Evolutionary conservation across 2,329 filamentous ascomycete species (phyloP).

Genomic region (Colletotrichum cuscutae): DNA sequence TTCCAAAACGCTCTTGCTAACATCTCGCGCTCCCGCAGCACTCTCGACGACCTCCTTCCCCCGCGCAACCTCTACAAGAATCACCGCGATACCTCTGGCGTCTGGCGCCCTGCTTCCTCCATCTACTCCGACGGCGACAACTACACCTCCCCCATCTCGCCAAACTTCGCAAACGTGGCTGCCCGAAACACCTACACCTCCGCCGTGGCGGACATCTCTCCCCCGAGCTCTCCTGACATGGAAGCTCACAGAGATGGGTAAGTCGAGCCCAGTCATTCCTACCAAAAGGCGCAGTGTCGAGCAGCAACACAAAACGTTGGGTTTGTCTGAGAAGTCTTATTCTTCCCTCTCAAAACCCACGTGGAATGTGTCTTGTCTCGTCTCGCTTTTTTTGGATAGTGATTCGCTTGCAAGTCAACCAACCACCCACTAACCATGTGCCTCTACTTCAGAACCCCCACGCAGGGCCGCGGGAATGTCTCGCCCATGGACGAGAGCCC

Average conservation of each 20-base stretch:
- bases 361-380: background rate
- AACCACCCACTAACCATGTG: conserved; percentile 35
- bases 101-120: conserved; percentile 35
- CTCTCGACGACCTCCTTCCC: conserved; percentile 18
- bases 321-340: background rate
- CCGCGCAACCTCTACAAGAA: conserved; percentile 11
- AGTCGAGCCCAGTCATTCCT: conserved; percentile 41
- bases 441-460: conserved; percentile 18
- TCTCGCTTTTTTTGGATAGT: background rate
- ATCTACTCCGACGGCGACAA: conserved; percentile 27
- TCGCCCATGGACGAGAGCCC: conserved; percentile 63
- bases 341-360: conserved; percentile 28
- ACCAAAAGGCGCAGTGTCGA: background rate
- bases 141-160: conserved; percentile 26
- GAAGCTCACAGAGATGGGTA: conserved; percentile 51
- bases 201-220: conserved; percentile 57
- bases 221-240: conserved; percentile 66
- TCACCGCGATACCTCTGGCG: background rate
- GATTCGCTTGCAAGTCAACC: background rate
- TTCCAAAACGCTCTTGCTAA: conserved; percentile 11
- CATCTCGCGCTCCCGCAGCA: conserved; percentile 15
- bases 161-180: conserved; percentile 37
- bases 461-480: conserved; percentile 48
- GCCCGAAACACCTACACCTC: conserved; percentile 26
- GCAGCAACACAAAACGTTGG: background rate